Evolutionary conservation across 2,329 filamentous ascomycete genomes (phyloP).

Genomic region (Cyclaneusma minus): DNA sequence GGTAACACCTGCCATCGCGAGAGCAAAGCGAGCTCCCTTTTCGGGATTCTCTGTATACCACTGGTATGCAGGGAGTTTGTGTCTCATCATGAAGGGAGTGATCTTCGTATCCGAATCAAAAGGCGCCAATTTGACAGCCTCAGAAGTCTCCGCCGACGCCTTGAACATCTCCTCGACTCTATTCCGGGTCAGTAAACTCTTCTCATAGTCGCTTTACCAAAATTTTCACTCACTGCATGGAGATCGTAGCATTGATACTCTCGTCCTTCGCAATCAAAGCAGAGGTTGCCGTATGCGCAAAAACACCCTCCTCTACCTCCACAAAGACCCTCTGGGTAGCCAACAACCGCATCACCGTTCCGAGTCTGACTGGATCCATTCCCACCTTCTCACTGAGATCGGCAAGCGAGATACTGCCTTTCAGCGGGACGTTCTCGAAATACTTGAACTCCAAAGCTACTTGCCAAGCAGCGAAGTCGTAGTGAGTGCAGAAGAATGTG

Average conservation of each 20-base stretch:
- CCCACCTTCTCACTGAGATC: slow-evolving; percentile 9
- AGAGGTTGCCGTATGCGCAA: slow-evolving; percentile 11
- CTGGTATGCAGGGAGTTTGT: slow-evolving; percentile 12
- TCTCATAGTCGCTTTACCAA: too few relatives aligned
- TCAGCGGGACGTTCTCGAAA: slow-evolving; percentile 8
- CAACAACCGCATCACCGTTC: slow-evolving; percentile 10
- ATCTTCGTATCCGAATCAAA: slow-evolving; percentile 3
- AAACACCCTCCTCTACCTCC: slow-evolving; percentile 7
- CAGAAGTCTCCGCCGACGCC: slow-evolving; percentile 12
- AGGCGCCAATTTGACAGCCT: slow-evolving; percentile 6
- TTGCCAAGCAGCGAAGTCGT: slow-evolving; percentile 11
- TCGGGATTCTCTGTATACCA: slow-evolving; percentile 15
- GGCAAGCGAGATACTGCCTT: slow-evolving; percentile 3
- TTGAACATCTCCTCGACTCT: slow-evolving; percentile 17
- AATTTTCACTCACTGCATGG: too few relatives aligned
- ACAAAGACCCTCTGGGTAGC: slow-evolving; percentile 13
- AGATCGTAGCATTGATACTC: slow-evolving; percentile 6
- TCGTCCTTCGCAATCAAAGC: slow-evolving; percentile 7
- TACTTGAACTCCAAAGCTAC: slow-evolving; percentile 8
- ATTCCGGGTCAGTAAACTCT: too few relatives aligned
- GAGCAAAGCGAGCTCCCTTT: slow-evolving; percentile 14
- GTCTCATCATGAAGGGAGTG: slow-evolving; percentile 12
- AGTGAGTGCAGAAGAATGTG: slow-evolving; percentile 4
- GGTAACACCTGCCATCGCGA: slow-evolving; percentile 16
- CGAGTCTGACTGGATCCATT: slow-evolving; percentile 12